Evolutionary conservation across 768 basidiomycete genomes (phyloP), one percentile per base, ranked within the genome.

Genomic region (Hysterangium stoloniferum): DNA sequence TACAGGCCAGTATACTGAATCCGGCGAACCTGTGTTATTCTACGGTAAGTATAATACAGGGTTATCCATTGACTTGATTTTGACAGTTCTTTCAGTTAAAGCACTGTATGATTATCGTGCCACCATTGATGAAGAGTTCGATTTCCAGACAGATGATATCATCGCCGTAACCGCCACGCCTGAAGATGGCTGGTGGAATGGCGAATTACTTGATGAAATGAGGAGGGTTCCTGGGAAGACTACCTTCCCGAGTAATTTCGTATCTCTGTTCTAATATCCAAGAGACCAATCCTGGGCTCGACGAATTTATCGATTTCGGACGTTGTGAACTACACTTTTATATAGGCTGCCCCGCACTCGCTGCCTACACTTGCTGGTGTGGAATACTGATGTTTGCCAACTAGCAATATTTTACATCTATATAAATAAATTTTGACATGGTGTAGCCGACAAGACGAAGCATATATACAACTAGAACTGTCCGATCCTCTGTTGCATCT

Each of bases 141-240:
- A 94, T 64, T 97, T 98, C 80, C 89, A 93, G 62, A 73, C 82
- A 19, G 90, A 87, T 2, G 95, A 98, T 66, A 88, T 96, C 56
- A 96, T 98, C 56, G 94, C 93, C 6, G 94, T 98, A 8, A 94
- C 89, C 0, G 76, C 82, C 19, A 95, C 92, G 5, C 92, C 92
- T 4, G 92, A 93, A 59, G 94, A 96, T 59, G 95, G 95, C 1
- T 97, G 95, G 95, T 98, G 94, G 95, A 86, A 82, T 50, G 95
- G 95, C 20, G 84, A 86, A 58, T 65, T 91, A 52, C 67, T 90
- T n/a, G 85, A 88, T 54, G 86, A 89, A 57, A 71, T 73, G 27
- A 68, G 89, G 57, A 71, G 87, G 56, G 76, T 82, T 56, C 71
- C 73, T 13, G 87, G 87, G 28, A 71, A 82, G 50, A 79, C 86